phyloP scores from a whole-genome alignment of 2,329 filamentous ascomycete genomes.

The Aspergillus sergii region DNA sequence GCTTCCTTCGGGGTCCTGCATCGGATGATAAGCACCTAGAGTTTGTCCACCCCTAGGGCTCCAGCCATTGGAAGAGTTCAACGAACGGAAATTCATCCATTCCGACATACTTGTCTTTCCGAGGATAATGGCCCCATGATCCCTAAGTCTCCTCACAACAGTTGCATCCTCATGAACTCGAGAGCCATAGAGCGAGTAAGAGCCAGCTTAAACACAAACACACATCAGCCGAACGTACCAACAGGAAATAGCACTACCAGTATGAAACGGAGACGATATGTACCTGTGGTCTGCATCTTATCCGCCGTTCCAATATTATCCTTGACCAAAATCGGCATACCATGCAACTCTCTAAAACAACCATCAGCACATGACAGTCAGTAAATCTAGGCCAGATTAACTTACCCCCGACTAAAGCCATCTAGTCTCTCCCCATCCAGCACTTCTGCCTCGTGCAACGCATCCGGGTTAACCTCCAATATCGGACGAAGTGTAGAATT shows the following conservation, averaged over 20 bases:
- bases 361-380: background rate
- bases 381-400: background rate
- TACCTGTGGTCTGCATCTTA: constrained; percentile 62
- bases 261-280: background rate
- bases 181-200: constrained; percentile 63
- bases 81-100: constrained; percentile 65
- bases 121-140: constrained; percentile 64
- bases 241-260: background rate
- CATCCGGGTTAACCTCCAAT: constrained; percentile 60
- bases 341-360: constrained; percentile 58
- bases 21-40: constrained; percentile 61
- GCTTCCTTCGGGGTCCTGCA: constrained; percentile 64
- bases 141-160: constrained; percentile 61
- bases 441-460: constrained; percentile 50
- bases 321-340: constrained; percentile 68
- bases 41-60: constrained; percentile 66
- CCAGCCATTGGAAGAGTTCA: constrained; percentile 63
- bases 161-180: constrained; percentile 60
- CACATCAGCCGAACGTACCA: background rate
- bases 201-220: constrained; percentile 53
- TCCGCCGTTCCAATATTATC: constrained; percentile 68
- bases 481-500: constrained; percentile 57
- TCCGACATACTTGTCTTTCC: constrained; percentile 68
- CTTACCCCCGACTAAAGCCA: constrained; percentile 50
- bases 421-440: constrained; percentile 53